A percentile compares a stretch with the other conserved stretches of the same genome.
phyloP scores from a whole-genome alignment of 345 rosid genomes.

The Schrenkiella parvula region DNA sequence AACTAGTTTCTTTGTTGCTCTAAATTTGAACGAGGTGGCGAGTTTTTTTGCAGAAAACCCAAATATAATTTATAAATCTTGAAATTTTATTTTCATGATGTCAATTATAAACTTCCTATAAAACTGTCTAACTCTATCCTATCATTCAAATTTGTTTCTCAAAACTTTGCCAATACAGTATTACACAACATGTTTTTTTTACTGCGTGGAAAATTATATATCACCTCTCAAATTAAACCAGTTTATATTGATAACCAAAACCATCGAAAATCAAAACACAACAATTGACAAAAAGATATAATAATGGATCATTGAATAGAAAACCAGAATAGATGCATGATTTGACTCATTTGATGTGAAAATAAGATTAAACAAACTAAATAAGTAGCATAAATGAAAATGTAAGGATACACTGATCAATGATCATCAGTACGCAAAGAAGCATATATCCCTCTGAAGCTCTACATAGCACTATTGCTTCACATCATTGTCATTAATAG shows the following conservation, averaged over 20 bases:
- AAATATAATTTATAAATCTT: not conserved
- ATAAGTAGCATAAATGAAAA: not conserved
- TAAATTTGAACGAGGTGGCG: too few relatives aligned
- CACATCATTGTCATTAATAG: not conserved
- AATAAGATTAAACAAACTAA: not conserved
- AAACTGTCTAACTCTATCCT: not conserved
- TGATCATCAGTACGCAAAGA: not conserved
- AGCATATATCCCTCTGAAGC: not conserved
- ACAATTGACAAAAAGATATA: not conserved
- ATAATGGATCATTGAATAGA: not conserved
- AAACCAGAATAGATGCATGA: not conserved
- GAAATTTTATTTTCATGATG: not conserved
- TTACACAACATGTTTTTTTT: not conserved
- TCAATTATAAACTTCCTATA: too few relatives aligned
- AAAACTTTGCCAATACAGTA: not conserved
- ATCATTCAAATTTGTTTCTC: not conserved
- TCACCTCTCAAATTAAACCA: not conserved
- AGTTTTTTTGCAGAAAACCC: too few relatives aligned
- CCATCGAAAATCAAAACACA: not conserved
- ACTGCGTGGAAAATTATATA: not conserved
- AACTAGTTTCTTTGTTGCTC: not conserved
- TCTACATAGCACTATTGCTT: not conserved
- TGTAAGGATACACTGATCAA: not conserved
- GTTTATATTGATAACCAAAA: not conserved
- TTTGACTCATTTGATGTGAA: not conserved